These are phyloP conservation scores for Mucor velutinosus DNA, from an alignment of 371 early-diverging fungal genomes.

Conservation along the genomic window DNA sequence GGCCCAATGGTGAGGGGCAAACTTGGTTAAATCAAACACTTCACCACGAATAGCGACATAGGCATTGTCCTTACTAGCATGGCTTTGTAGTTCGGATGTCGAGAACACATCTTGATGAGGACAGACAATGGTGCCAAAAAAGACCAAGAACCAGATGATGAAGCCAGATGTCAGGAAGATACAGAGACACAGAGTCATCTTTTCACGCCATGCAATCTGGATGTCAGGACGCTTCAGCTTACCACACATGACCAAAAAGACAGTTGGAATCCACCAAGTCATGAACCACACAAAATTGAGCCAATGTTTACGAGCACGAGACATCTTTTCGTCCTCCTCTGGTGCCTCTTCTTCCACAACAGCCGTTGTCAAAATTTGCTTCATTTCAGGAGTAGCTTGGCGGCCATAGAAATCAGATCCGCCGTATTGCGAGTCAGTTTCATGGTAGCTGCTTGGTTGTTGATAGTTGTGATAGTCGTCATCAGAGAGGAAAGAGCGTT, in stretches of 20 bases:
- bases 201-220: conserved; percentile 87
- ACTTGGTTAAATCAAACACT: conserved; percentile 69
- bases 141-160: conserved; percentile 66
- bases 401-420: conserved; percentile 13
- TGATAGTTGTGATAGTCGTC: conserved; percentile 28
- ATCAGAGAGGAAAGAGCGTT: conserved; percentile 65
- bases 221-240: conserved; percentile 81
- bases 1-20: conserved; percentile 60
- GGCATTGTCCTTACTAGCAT: conserved; percentile 44
- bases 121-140: conserved; percentile 85
- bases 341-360: conserved; percentile 23
- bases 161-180: conserved; percentile 63
- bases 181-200: conserved; percentile 77
- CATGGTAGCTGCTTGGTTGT: conserved; percentile 12
- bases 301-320: conserved; percentile 72
- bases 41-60: conserved; percentile 73
- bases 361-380: conserved; percentile 30
- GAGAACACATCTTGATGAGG: conserved; percentile 77
- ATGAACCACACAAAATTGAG: conserved; percentile 77
- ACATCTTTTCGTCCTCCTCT: conserved; percentile 22
- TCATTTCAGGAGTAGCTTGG: conserved; percentile 10
- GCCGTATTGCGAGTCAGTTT: conserved; percentile 29
- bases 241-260: conserved; percentile 65
- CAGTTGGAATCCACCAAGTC: conserved; percentile 89
- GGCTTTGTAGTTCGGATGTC: conserved; percentile 43